Evolutionary conservation across 148 eudicot genomes (phyloP).

Genomic region (Rhododendron ferrugineum): DNA sequence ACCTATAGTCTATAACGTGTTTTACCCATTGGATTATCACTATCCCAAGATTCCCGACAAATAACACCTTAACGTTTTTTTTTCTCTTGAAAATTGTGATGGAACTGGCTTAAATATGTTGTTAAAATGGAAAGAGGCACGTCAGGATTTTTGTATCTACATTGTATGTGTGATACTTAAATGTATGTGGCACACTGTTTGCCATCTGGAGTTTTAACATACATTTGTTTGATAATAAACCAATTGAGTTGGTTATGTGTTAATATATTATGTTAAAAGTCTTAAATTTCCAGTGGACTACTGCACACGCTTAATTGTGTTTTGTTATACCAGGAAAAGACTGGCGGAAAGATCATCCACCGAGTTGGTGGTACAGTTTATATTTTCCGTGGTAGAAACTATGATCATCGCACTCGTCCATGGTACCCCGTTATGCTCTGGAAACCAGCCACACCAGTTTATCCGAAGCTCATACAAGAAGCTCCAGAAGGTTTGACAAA

Average conservation of each 20-base stretch:
- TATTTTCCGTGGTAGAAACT: slow-evolving; percentile 85
- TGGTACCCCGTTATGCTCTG: slow-evolving; percentile 85
- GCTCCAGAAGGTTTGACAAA: slow-evolving; percentile 90
- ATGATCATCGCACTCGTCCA: slow-evolving; percentile 73
- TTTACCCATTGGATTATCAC: background rate
- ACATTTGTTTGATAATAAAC: background rate
- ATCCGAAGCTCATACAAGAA: slow-evolving; percentile 91
- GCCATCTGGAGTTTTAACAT: background rate
- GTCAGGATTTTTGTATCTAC: background rate
- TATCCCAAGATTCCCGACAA: background rate
- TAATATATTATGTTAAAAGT: background rate
- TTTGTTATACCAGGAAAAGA: slow-evolving; percentile 56
- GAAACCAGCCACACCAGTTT: slow-evolving; percentile 97
- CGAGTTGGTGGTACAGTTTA: slow-evolving; percentile 78
- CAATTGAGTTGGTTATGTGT: background rate
- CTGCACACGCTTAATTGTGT: slow-evolving; percentile 13
- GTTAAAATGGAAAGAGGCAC: background rate
- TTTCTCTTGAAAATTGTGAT: background rate
- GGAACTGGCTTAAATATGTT: background rate
- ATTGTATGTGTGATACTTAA: background rate
- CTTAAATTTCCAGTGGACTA: background rate
- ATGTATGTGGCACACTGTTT: background rate
- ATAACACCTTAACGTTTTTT: background rate
- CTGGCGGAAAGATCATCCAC: slow-evolving; percentile 88
- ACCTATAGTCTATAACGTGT: background rate